A percentile compares a stretch with the other conserved stretches of the same genome.
Evolutionary conservation across 164 flowering plant genomes (phyloP).

Genomic region (Taxillus chinensis): DNA sequence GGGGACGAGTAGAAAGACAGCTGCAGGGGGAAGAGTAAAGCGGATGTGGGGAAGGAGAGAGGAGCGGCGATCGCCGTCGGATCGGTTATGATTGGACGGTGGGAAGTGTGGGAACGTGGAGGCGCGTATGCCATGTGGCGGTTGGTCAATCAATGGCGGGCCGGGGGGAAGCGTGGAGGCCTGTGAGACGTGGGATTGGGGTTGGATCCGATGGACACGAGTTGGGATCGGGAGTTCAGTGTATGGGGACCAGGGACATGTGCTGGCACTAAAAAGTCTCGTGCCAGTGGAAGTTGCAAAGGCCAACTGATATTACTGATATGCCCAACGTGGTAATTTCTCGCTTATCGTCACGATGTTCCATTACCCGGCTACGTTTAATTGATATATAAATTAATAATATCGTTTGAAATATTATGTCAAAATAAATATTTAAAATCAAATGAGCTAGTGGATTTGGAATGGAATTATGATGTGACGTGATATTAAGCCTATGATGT

Average conservation of each 20-base stretch:
- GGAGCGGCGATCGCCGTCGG: constrained; percentile 24
- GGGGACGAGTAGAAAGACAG: constrained; percentile 34
- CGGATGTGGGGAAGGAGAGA: background rate
- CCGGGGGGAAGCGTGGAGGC: constrained; percentile 36
- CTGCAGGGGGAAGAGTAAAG: constrained; percentile 3
- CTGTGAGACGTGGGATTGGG: constrained; percentile 22
- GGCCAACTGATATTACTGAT: too few species aligned
- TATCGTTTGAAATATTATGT: too few species aligned
- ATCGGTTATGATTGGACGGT: constrained; percentile 32
- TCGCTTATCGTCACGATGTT: too few species aligned
- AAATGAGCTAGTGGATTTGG: too few species aligned
- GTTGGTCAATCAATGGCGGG: constrained; percentile 39
- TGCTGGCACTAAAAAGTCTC: background rate
- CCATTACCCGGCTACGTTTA: too few species aligned
- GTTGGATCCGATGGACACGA: constrained; percentile 21
- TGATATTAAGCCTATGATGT: too few species aligned
- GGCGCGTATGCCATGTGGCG: constrained; percentile 27
- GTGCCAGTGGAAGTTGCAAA: too few species aligned
- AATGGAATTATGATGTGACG: too few species aligned
- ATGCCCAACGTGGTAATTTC: too few species aligned
- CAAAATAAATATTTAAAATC: too few species aligned
- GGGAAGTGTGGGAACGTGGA: constrained; percentile 35
- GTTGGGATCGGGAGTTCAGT: constrained; percentile 11
- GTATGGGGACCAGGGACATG: constrained; percentile 13
- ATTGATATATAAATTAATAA: too few species aligned